These are phyloP conservation scores for Euphorbia lathyris DNA, from an alignment of 345 rosid genomes.

Conservation along the genomic window DNA sequence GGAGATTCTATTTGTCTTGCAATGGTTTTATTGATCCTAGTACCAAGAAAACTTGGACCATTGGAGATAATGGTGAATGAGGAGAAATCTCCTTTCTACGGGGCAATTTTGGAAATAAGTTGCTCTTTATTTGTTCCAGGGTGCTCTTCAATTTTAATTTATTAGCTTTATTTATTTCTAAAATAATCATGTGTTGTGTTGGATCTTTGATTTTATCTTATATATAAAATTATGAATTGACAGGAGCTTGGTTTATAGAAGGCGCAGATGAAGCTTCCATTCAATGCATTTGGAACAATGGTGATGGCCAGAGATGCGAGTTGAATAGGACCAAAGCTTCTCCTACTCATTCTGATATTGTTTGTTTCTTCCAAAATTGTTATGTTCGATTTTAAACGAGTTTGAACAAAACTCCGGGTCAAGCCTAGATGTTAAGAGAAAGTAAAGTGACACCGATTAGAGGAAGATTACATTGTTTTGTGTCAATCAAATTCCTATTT, in stretches of 20 bases:
- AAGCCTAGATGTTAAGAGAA: slow-evolving; percentile 93
- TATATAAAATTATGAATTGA: not conserved
- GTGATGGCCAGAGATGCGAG: slow-evolving; percentile 99
- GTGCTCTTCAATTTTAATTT: not conserved
- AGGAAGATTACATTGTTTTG: not conserved
- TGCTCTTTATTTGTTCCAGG: not conserved
- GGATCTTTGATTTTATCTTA: slow-evolving; percentile 1
- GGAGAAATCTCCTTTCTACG: slow-evolving; percentile 76
- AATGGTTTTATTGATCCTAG: slow-evolving; percentile 91
- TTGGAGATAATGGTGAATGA: slow-evolving; percentile 81
- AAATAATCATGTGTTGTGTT: too few relatives aligned
- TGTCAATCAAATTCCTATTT: slow-evolving; percentile 3
- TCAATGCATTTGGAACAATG: too few relatives aligned
- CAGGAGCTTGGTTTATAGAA: slow-evolving; percentile 97
- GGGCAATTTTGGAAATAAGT: slow-evolving; percentile 73
- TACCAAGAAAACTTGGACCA: slow-evolving; percentile 81
- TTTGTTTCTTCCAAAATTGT: not conserved
- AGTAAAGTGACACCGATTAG: slow-evolving; percentile 83
- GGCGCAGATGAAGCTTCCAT: slow-evolving; percentile 95
- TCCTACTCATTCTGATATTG: not conserved
- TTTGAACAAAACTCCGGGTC: slow-evolving; percentile 91
- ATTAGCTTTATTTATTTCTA: not conserved
- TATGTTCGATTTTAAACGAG: slow-evolving; percentile 37
- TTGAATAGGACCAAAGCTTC: not conserved
- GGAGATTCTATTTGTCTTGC: slow-evolving; percentile 66